These are phyloP conservation scores for Tilletia indica DNA, from an alignment of 1,284 basidiomycete genomes.

Conservation along the genomic window DNA sequence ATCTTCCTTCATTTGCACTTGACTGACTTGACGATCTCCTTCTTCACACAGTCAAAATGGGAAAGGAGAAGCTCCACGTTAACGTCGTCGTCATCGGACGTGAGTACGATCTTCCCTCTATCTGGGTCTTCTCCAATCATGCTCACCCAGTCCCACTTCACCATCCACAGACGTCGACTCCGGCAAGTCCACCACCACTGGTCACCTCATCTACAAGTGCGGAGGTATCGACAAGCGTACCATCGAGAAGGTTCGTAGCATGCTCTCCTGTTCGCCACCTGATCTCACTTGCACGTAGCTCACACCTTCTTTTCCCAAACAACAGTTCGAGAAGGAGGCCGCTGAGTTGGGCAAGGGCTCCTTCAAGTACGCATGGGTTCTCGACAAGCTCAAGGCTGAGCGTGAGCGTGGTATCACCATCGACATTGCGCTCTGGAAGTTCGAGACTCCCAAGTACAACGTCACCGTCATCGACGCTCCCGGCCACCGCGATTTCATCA, in stretches of 20 bases:
- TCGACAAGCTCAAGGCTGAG: conserved; percentile 99
- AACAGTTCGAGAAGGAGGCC: conserved; percentile 96
- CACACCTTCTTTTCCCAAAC: not conserved
- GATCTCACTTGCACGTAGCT: not conserved
- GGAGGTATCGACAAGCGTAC: conserved; percentile 99
- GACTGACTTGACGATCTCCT: not conserved
- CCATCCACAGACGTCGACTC: conserved; percentile 50
- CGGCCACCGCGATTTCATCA: conserved; percentile 99
- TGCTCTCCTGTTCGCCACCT: not conserved
- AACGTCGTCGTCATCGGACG: conserved; percentile 57
- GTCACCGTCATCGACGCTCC: conserved; percentile 91
- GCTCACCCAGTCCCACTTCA: not conserved
- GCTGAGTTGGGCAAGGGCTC: conserved; percentile 99
- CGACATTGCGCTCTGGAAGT: conserved; percentile 75
- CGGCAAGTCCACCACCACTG: conserved; percentile 97
- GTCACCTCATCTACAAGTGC: conserved; percentile 99
- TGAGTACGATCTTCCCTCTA: conserved; percentile 15
- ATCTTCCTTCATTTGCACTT: too few relatives aligned
- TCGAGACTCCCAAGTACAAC: conserved; percentile 58
- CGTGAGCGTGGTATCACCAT: conserved; percentile 99
- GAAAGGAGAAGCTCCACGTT: conserved; percentile 41
- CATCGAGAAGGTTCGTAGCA: conserved; percentile 73
- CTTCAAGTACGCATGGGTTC: conserved; percentile 96
- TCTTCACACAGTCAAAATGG: conserved; percentile 22
- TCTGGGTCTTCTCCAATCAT: not conserved